Base-by-base conservation (phyloP, 2,329 filamentous ascomycete species). In the Mycosphaerella sp. region DNA sequence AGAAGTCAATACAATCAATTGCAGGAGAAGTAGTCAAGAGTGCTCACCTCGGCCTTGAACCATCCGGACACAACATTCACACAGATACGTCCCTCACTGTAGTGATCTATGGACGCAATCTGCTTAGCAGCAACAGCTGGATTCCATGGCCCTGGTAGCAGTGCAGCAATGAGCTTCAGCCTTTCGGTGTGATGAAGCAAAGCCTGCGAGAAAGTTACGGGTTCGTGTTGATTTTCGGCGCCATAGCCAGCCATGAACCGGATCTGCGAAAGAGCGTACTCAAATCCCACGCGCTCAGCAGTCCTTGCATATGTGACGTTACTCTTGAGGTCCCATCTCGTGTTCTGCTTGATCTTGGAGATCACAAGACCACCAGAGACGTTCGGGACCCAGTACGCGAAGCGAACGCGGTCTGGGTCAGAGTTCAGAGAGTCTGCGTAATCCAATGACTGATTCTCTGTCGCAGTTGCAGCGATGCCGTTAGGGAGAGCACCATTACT, bases 301-400 rank as follows among this genome's bases (percentile, higher is more conserved):
- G 73, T 77, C 45, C 70, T 71, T 1, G 76, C 77, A 59, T 79
- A 80, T 43, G 65, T 69, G 11, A 77, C 64, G 60, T 79, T 79
- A 36, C 74, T 73, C 32, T 72, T 68, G 10, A 78, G 70, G 45
- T 76, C 75, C 76, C 76, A 79, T 41, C 66, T 68, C 0, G 77
- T 79, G 21, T 66, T 69, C 57, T 79, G 77, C 3, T 73, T 72
- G 48, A 79, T 78, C 59, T 79, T 79, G 55, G 72, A 75, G 40
- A 79, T 76, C 10, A 80, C 76, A 1, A 80, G 70, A 9, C 76
- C 77, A 29, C 77, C 77, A 0, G 76, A 78, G 3, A 79, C 77
- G 56, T 79, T 79, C 12, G 77, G 77, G 0, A 79, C 76, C 77
- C 76, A 79, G 64, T 78, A 79, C 48, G 75, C 75, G 61, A 78